These are phyloP conservation scores for Pholiota molesta DNA, from an alignment of 768 basidiomycete species.

Conservation along the genomic window DNA sequence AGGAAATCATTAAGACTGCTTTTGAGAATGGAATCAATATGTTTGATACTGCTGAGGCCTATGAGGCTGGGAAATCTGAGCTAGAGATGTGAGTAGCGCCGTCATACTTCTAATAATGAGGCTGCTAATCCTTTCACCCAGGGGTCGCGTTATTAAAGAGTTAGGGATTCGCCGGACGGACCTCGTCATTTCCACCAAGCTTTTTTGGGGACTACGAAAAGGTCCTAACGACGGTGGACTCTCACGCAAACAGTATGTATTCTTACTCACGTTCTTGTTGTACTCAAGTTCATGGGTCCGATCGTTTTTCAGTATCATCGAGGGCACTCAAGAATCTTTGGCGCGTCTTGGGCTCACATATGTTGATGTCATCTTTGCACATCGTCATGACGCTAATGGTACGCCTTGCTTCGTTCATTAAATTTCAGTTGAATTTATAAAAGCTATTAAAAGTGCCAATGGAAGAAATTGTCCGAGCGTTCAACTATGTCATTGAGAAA, in stretches of 20 bases:
- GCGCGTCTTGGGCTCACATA: conserved; percentile 73
- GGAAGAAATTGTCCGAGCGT: conserved; percentile 81
- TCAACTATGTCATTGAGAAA: conserved; percentile 74
- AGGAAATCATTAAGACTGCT: conserved; percentile 75
- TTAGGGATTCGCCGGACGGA: conserved; percentile 67
- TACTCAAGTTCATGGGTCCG: conserved; percentile 72
- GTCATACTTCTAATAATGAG: neutral
- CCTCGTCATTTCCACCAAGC: conserved; percentile 70
- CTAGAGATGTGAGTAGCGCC: conserved; percentile 56
- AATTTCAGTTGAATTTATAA: neutral
- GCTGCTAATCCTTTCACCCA: conserved; percentile 14
- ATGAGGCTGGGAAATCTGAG: conserved; percentile 67
- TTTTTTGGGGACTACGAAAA: conserved; percentile 68
- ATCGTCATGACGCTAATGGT: conserved; percentile 62
- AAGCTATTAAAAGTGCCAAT: conserved; percentile 39
- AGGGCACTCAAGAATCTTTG: conserved; percentile 69
- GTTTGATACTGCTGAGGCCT: conserved; percentile 70
- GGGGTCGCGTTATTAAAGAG: conserved; percentile 73
- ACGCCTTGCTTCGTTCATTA: conserved; percentile 14
- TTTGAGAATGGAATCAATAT: conserved; percentile 76
- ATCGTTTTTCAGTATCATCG: conserved; percentile 69
- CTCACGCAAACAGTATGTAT: conserved; percentile 55
- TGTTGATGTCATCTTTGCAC: conserved; percentile 72
- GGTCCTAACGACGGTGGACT: conserved; percentile 60
- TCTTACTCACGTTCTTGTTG: conserved; percentile 26